phyloP scores from a whole-genome alignment of 78 protist species.

The Chrysochromulina tobinii region DNA sequence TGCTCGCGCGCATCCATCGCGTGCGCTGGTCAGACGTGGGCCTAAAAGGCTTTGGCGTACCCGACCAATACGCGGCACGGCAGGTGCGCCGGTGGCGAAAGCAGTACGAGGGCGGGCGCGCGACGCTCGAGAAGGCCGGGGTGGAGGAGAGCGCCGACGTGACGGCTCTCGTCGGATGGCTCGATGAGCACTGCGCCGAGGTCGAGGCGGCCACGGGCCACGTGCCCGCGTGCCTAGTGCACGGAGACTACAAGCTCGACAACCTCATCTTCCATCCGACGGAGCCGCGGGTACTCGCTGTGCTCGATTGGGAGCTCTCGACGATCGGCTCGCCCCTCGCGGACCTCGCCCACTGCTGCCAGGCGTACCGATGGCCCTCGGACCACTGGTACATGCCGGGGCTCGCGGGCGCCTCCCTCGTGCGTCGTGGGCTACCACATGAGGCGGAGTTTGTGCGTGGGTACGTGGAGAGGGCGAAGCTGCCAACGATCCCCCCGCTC shows the following conservation, averaged over 20 bases:
- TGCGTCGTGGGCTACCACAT: background rate
- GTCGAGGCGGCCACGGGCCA: background rate
- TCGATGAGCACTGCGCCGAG: background rate
- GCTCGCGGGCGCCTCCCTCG: background rate
- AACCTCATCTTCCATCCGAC: slow-evolving; percentile 68
- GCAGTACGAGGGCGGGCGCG: background rate
- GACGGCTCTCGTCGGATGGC: background rate
- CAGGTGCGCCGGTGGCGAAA: slow-evolving; percentile 4
- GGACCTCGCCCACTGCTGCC: slow-evolving; percentile 61
- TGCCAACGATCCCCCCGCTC: background rate
- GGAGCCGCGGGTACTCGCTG: slow-evolving; percentile 50
- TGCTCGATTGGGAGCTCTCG: slow-evolving; percentile 76
- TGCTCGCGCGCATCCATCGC: slow-evolving; percentile 17
- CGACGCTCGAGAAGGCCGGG: background rate
- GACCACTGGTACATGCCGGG: no score
- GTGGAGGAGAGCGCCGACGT: background rate
- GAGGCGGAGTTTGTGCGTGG: background rate
- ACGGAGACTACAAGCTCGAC: slow-evolving; percentile 73
- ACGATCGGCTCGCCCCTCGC: slow-evolving; percentile 69
- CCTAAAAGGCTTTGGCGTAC: background rate
- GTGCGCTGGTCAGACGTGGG: background rate
- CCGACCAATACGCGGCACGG: slow-evolving; percentile 4
- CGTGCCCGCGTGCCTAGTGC: slow-evolving; percentile 29
- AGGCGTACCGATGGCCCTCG: slow-evolving; percentile 31
- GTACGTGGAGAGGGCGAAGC: background rate